Evolutionary conservation across 2,329 filamentous ascomycete species (phyloP).

Genomic region (Claviceps sp.): DNA sequence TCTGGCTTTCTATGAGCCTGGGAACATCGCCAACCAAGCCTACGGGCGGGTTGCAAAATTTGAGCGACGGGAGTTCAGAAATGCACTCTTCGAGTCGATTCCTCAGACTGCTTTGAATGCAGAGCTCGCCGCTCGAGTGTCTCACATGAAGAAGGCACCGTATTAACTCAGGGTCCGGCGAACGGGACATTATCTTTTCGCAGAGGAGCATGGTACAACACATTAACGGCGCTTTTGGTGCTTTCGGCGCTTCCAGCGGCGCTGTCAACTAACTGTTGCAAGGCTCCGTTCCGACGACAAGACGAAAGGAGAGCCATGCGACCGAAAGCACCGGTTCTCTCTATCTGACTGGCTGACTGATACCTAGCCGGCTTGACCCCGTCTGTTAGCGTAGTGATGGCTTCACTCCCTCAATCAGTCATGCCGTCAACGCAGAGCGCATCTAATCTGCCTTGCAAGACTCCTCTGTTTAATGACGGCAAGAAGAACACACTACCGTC

Average conservation of each 20-base stretch:
- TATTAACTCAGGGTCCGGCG: not conserved
- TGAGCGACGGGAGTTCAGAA: not conserved
- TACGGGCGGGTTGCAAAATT: not conserved
- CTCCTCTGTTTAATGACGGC: not conserved
- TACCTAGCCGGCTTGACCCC: not conserved
- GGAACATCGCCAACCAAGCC: not conserved
- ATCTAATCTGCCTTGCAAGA: not conserved
- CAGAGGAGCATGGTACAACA: not conserved
- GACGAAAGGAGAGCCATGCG: no score
- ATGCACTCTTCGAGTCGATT: not conserved
- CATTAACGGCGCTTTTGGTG: no score
- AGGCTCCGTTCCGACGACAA: no score
- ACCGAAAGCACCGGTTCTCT: no score
- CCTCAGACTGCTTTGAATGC: not conserved
- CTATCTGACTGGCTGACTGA: no score
- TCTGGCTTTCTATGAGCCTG: constrained; percentile 42
- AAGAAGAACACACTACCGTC: not conserved
- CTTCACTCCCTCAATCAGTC: not conserved
- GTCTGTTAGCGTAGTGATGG: no score
- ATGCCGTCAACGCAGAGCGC: not conserved
- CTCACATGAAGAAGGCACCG: not conserved
- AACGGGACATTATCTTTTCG: no score
- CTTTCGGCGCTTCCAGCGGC: no score
- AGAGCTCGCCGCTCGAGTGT: not conserved
- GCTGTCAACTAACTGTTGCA: no score